A percentile compares a stretch with the other conserved stretches of the same genome.
phyloP scores from a whole-genome alignment of 768 basidiomycete species.

The Suillus clintonianus region DNA sequence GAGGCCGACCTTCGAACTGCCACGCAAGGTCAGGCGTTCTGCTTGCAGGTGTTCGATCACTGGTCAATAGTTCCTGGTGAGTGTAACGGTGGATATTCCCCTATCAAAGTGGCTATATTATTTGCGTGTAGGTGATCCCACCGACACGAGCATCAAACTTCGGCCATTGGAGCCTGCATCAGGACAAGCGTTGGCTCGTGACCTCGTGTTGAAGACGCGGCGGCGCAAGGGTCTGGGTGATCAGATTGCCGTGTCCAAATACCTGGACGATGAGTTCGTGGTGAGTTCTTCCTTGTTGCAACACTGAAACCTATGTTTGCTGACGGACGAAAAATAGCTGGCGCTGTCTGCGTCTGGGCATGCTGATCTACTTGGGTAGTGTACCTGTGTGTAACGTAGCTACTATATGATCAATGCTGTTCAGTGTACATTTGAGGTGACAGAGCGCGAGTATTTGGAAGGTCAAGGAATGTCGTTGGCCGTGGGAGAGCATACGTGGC shows the following conservation, averaged over 20 bases:
- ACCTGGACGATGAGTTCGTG: conserved; percentile 96
- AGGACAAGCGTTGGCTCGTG: conserved; percentile 91
- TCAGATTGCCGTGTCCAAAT: conserved; percentile 96
- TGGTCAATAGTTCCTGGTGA: conserved; percentile 97
- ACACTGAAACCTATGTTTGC: conserved; percentile 1
- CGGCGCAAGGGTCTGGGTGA: conserved; percentile 96
- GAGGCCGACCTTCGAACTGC: conserved; percentile 97
- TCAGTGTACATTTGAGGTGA: neutral
- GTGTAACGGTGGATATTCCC: conserved; percentile 24
- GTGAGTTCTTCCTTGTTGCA: conserved; percentile 47
- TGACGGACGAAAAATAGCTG: conserved; percentile 49
- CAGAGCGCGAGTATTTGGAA: neutral
- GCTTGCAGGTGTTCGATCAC: conserved; percentile 95
- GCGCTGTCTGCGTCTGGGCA: conserved; percentile 96
- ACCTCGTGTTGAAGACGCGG: conserved; percentile 94
- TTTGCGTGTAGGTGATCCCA: conserved; percentile 78
- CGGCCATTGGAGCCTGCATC: conserved; percentile 96
- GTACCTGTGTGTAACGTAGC: conserved; percentile 16
- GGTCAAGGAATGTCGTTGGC: neutral
- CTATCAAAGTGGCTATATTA: neutral
- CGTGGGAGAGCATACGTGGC: conserved; percentile 5
- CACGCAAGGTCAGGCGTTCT: conserved; percentile 99
- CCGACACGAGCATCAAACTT: conserved; percentile 95
- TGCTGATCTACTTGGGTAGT: conserved; percentile 81
- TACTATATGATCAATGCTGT: conserved; percentile 6